These are phyloP conservation scores for Aspergillus homomorphus DNA, from an alignment of 495 filamentous ascomycete genomes.

Conservation along the genomic window DNA sequence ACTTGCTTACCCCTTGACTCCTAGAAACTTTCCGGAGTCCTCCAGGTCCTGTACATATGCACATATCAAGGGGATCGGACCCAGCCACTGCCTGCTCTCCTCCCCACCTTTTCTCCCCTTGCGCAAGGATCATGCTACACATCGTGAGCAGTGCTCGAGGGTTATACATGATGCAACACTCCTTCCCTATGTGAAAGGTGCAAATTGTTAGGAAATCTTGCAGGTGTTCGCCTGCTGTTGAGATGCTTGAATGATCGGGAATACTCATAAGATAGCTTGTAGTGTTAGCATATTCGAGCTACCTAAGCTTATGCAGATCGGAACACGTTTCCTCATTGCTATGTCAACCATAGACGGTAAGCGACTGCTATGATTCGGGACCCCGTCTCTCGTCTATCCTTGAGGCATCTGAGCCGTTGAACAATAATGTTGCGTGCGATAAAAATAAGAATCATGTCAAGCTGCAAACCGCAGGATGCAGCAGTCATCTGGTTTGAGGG, in stretches of 20 bases:
- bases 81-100: background rate
- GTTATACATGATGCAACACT: background rate
- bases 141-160: background rate
- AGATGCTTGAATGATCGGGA: background rate
- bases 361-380: background rate
- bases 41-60: background rate
- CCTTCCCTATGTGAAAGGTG: background rate
- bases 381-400: background rate
- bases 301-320: too few relatives aligned
- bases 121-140: background rate
- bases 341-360: background rate
- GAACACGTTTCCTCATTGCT: too few relatives aligned
- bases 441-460: constrained; percentile 26
- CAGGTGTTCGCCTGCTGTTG: background rate
- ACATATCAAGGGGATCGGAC: background rate
- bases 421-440: constrained; percentile 15
- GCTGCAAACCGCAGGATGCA: constrained; percentile 24
- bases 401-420: background rate
- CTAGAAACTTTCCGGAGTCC: background rate
- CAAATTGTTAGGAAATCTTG: background rate
- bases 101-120: background rate
- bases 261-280: background rate
- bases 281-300: background rate
- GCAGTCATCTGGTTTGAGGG: constrained; percentile 18
- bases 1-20: constrained; percentile 1